These are phyloP conservation scores for Coccomyxa sp. DNA, from an alignment of 139 green algal species.

Conservation along the genomic window DNA sequence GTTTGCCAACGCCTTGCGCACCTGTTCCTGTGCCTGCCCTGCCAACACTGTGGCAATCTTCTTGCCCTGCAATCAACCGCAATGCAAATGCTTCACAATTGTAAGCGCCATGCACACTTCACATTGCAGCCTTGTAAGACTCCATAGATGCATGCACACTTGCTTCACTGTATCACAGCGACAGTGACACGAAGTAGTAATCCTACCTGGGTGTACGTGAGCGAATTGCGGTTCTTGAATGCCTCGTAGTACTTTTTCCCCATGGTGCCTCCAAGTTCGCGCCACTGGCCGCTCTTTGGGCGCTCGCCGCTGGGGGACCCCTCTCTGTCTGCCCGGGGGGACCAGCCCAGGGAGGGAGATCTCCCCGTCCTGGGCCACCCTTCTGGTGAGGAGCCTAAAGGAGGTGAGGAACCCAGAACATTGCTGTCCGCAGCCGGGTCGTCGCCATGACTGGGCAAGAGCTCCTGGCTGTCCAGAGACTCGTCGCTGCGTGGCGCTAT, in stretches of 20 bases:
- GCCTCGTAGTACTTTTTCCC: not conserved
- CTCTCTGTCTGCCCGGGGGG: too few species aligned
- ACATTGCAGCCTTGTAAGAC: not conserved
- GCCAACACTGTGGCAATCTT: not conserved
- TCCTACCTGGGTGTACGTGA: not conserved
- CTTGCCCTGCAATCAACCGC: not conserved
- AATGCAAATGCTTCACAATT: not conserved
- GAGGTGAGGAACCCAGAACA: not conserved
- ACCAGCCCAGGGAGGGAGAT: not conserved
- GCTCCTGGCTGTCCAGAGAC: too few species aligned
- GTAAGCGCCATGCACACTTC: not conserved
- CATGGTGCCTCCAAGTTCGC: not conserved
- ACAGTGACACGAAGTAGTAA: not conserved
- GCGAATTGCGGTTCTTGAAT: not conserved
- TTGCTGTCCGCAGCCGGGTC: too few species aligned
- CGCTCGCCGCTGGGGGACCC: not conserved
- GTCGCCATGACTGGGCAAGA: too few species aligned
- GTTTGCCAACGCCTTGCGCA: not conserved
- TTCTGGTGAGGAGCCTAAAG: not conserved
- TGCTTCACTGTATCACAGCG: not conserved
- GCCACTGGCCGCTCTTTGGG: not conserved
- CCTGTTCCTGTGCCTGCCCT: not conserved
- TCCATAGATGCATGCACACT: not conserved
- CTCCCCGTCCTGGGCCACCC: not conserved
- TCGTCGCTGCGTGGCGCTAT: too few species aligned